Evolutionary conservation across 441 rosid genomes (phyloP).

Genomic region (Jatropha podagrica): DNA sequence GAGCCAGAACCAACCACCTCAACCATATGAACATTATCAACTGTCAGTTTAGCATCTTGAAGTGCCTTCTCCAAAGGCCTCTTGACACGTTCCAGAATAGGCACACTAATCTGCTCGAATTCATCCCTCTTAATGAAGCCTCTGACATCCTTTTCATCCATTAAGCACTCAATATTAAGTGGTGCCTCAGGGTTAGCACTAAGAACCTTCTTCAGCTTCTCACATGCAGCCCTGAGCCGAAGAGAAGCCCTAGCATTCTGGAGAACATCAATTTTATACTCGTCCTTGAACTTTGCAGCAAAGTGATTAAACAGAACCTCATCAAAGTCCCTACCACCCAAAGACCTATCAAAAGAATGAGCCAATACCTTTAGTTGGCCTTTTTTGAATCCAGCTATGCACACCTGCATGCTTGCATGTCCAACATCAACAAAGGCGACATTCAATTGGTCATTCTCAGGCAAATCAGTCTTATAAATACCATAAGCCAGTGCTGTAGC

Average conservation of each 20-base stretch:
- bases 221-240: slow-evolving; percentile 81
- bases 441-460: slow-evolving; percentile 79
- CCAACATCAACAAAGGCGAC: slow-evolving; percentile 95
- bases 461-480: slow-evolving; percentile 90
- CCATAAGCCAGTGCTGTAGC: slow-evolving; percentile 99
- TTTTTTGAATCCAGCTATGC: slow-evolving; percentile 85
- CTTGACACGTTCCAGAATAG: slow-evolving; percentile 89
- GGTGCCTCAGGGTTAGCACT: slow-evolving; percentile 97
- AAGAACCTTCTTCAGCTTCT: slow-evolving; percentile 90
- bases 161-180: slow-evolving; percentile 84
- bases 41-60: slow-evolving; percentile 73
- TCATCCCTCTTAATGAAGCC: slow-evolving; percentile 90
- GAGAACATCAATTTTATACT: slow-evolving; percentile 83
- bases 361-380: slow-evolving; percentile 81
- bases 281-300: slow-evolving; percentile 76
- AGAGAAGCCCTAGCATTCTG: slow-evolving; percentile 90
- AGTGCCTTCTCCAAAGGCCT: slow-evolving; percentile 90
- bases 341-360: slow-evolving; percentile 71
- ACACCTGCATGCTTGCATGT: slow-evolving; percentile 92
- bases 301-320: slow-evolving; percentile 82
- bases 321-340: slow-evolving; percentile 97
- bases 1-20: slow-evolving; percentile 96
- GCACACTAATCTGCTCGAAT: slow-evolving; percentile 79
- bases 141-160: slow-evolving; percentile 97
- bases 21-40: slow-evolving; percentile 76